These are phyloP conservation scores for Salix arbutifolia DNA, from an alignment of 345 rosid genomes.

Conservation along the genomic window DNA sequence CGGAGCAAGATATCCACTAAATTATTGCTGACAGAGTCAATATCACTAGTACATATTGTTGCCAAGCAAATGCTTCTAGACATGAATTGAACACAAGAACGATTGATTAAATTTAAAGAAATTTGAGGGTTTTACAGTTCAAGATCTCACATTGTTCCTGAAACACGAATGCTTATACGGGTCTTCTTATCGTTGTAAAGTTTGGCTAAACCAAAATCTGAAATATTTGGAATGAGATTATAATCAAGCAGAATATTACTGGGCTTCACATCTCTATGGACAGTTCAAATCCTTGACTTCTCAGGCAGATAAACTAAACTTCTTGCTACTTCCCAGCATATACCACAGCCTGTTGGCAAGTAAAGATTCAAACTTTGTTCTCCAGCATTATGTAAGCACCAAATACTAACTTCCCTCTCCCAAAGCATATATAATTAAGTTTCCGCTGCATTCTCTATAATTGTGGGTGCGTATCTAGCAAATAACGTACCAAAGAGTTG, in stretches of 20 bases:
- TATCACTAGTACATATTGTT: background rate
- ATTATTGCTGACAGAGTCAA: background rate
- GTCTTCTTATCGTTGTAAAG: conserved; percentile 54
- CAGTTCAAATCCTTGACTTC: conserved; percentile 57
- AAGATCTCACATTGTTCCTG: conserved; percentile 50
- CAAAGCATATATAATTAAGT: conserved; percentile 4
- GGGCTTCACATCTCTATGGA: conserved; percentile 55
- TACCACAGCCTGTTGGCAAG: conserved; percentile 40
- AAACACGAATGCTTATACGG: conserved; percentile 57
- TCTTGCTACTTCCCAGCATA: conserved; percentile 53
- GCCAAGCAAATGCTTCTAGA: background rate
- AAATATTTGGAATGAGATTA: conserved; percentile 48
- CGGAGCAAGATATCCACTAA: conserved; percentile 64
- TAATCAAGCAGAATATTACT: conserved; percentile 50
- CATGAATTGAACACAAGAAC: background rate
- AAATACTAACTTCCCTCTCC: conserved; percentile 22
- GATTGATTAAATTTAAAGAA: background rate
- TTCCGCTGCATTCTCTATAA: background rate
- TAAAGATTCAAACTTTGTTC: conserved; percentile 30
- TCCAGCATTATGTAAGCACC: conserved; percentile 24
- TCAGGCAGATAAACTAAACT: conserved; percentile 59
- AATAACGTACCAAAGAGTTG: background rate
- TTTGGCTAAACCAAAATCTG: conserved; percentile 63
- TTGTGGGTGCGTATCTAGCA: background rate
- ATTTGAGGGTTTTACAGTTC: background rate